Base-by-base conservation (phyloP, 331 rosid genomes). In the Acacia pycnantha region DNA sequence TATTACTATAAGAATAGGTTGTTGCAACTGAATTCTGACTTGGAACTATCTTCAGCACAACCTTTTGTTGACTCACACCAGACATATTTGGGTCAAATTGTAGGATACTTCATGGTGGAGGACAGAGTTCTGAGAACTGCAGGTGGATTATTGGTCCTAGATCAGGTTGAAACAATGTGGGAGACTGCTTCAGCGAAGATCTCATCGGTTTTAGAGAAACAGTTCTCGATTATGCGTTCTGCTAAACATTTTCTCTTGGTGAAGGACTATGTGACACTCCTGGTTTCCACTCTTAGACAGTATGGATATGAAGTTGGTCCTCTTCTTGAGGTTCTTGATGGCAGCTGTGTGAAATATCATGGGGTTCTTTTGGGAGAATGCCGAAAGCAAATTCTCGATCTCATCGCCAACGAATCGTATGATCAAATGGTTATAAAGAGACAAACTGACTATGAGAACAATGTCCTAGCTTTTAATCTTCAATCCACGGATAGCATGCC, bases 261-360 rank as follows among this genome's bases (percentile, higher is more conserved):
- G 87, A 95, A 95, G 92, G 98, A 95, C 81, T 91, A 95, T 84
- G 94, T 95, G 62, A 91, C 99, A 1, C 99, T 95, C 76, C 89
- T 93, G 10, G 87, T 89, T 8, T 84, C 90, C 16, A 89, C 97
- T 82, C 98, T 95, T 24, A 86, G 86, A 78, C 95, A 85, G 78
- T 95, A 93, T 82, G 97, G 97, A 46, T 94, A 93, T 72, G 97
- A 93, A 82, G 89, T 95, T 33, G 87, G 87, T 19, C 89, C 90
- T 33, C 84, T 95, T 66, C 89, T 93, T 58, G 95, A 95, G 47
- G 92, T 89, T 44, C 88, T 95, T 56, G 88, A 91, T 81, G 87
- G 78, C 41, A 84, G 89, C 78, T 77, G 86, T 29, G 91, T 90
- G 76, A 93, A 92, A 79, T 95, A 85, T 82, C 98, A 95, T 44